Base-by-base conservation (phyloP, 345 rosid genomes). In the Heritiera fomes region DNA sequence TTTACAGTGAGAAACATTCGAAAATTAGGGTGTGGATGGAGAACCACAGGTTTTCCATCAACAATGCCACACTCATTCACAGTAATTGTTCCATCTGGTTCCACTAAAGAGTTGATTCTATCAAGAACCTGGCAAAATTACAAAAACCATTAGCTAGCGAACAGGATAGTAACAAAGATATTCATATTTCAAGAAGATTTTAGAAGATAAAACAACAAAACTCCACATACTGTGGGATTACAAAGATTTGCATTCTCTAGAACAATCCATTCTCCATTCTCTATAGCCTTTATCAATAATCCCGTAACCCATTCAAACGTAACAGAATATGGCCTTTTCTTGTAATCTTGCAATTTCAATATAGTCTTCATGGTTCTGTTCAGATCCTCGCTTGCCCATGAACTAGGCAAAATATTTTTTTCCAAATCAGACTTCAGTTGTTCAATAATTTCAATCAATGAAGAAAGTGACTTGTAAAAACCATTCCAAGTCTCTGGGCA, bases 261-360 rank as follows among this genome's bases (percentile, higher is more conserved):
- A 75, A 95, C 87, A 60, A 95, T 82, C 99, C 99, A 95, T 81
- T 95, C 99, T 79, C 99, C 99, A 75, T 89, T 92, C 84, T 95
- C 97, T 80, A 95, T 89, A 60, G 98, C 99, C 88, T 87, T 95
- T 77, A 91, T 82, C 74, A 95, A 88, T 79, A 79, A 79, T 73
- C 98, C 99, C 14, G 93, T 83, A 76, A 92, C 93, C 99, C 99
- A 95, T 86, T 93, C 99, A 86, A 95, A 95, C 83, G 90, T 95
- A n/a, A 89, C 88, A 56, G 95, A 89, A 60, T 76, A 78, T 32
- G 88, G 82, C 67, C 61, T 88, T 78, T 83, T 80, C 80, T 75
- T 58, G 52, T 84, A 78, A 80, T 83, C 77, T 83, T 89, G 85
- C 88, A 93, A 81, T 86, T 92, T 90, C 75, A 76, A 74, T 83